Evolutionary conservation across 345 rosid species (phyloP).

Genomic region (Brassica juncea): DNA sequence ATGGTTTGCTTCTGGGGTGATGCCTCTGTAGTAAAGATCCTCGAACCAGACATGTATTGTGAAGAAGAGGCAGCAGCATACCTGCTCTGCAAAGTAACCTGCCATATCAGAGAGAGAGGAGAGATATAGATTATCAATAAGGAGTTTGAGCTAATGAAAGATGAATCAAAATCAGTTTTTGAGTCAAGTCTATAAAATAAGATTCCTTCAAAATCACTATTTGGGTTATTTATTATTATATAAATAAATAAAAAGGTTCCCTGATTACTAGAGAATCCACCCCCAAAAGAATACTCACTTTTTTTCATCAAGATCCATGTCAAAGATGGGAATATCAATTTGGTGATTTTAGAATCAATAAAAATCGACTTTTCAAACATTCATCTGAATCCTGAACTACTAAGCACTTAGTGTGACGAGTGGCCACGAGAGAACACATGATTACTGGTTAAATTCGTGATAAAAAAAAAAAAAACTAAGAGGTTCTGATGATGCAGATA

Average conservation of each 20-base stretch:
- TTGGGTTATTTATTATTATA: neutral
- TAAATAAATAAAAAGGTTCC: neutral
- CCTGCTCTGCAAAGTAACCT: constrained; percentile 55
- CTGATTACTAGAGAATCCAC: constrained; percentile 22
- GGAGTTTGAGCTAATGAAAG: neutral
- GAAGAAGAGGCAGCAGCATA: constrained; percentile 43
- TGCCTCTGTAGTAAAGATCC: constrained; percentile 58
- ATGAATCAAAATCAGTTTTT: neutral
- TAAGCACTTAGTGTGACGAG: constrained; percentile 10
- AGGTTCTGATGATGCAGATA: too few relatives aligned
- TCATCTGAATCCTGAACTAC: constrained; percentile 5
- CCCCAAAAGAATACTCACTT: too few relatives aligned
- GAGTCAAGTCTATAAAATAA: neutral
- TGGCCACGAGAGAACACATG: neutral
- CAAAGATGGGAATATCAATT: constrained; percentile 5
- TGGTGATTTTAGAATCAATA: neutral
- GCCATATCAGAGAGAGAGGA: neutral
- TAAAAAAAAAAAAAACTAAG: too few relatives aligned
- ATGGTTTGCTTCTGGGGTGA: constrained; percentile 53
- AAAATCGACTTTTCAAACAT: too few relatives aligned
- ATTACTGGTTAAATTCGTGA: neutral
- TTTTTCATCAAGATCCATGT: neutral
- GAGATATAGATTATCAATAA: neutral
- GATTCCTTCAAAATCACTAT: neutral
- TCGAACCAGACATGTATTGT: constrained; percentile 44